A percentile compares a stretch with the other conserved stretches of the same genome.
Conservation (phyloP, 352 stramenopile genomes). For the Lagenidium sp. region DNA sequence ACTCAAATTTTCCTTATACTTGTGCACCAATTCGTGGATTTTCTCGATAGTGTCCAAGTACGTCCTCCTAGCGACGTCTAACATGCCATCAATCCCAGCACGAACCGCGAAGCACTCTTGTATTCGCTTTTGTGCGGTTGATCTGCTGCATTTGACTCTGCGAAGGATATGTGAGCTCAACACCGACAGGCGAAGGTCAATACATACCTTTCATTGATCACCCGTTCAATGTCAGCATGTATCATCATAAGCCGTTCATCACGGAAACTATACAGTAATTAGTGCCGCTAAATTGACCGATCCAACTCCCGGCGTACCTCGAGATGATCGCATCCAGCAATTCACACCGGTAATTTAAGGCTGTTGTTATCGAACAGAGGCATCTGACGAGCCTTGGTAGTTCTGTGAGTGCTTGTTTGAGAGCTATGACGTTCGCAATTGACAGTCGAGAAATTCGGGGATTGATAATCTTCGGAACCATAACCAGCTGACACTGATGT, state of each 20-base stretch:
- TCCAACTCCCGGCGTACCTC: conserved; percentile 34
- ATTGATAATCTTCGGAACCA: conserved; percentile 71
- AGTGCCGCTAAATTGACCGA: background rate
- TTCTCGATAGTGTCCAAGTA: conserved; percentile 81
- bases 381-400: conserved; percentile 44
- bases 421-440: conserved; percentile 69
- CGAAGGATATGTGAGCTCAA: background rate
- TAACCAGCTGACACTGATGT: conserved; percentile 56
- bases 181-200: background rate
- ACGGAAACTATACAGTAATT: background rate
- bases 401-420: conserved; percentile 77
- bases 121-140: conserved; percentile 70
- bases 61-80: conserved; percentile 70
- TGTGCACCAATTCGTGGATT: conserved; percentile 66
- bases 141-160: conserved; percentile 58
- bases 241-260: conserved; percentile 6
- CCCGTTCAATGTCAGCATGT: conserved; percentile 40
- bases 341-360: conserved; percentile 16
- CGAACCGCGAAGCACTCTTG: conserved; percentile 79
- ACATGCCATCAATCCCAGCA: conserved; percentile 77
- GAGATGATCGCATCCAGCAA: conserved; percentile 57
- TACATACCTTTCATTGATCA: conserved; percentile 65
- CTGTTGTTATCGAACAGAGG: conserved; percentile 19
- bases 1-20: conserved; percentile 61
- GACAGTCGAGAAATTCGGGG: conserved; percentile 53